Evolutionary conservation across 2,329 filamentous ascomycete species (phyloP).

Genomic region (Colletotrichum theobromicola): DNA sequence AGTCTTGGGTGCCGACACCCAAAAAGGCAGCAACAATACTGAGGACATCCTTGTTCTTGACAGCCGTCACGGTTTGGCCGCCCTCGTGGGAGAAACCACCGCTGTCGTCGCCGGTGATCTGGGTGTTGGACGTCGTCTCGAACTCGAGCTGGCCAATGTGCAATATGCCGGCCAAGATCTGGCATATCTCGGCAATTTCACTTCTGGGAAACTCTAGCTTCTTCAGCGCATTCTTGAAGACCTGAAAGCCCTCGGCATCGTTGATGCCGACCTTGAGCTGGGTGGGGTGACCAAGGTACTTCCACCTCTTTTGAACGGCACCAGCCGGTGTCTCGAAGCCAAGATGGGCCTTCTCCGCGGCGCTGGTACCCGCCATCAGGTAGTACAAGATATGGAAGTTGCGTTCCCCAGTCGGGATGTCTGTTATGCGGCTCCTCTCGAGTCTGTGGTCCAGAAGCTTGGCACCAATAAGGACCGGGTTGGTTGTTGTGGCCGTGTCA

Average conservation of each 20-base stretch:
- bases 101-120: conserved; percentile 83
- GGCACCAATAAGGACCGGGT: conserved; percentile 88
- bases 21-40: conserved; percentile 91
- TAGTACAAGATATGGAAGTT: conserved; percentile 98
- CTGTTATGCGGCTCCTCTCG: conserved; percentile 88
- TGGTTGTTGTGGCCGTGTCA: conserved; percentile 83
- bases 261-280: conserved; percentile 98
- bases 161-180: conserved; percentile 91
- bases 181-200: conserved; percentile 96
- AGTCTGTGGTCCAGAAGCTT: conserved; percentile 94
- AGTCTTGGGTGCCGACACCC: conserved; percentile 78
- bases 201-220: conserved; percentile 93
- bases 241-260: conserved; percentile 91
- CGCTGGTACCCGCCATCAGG: conserved; percentile 87
- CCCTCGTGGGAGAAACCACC: conserved; percentile 97
- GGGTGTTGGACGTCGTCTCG: conserved; percentile 79
- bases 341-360: conserved; percentile 87
- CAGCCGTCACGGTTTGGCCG: conserved; percentile 81
- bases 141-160: conserved; percentile 98
- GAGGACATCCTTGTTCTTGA: conserved; percentile 92
- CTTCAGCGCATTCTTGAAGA: conserved; percentile 94
- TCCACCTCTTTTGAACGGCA: conserved; percentile 79
- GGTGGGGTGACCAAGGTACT: conserved; percentile 93
- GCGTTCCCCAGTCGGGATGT: conserved; percentile 92
- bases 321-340: conserved; percentile 58